Evolutionary conservation across 1,139 yeast genomes (phyloP).

Genomic region (Sugiyamaella novakii): DNA sequence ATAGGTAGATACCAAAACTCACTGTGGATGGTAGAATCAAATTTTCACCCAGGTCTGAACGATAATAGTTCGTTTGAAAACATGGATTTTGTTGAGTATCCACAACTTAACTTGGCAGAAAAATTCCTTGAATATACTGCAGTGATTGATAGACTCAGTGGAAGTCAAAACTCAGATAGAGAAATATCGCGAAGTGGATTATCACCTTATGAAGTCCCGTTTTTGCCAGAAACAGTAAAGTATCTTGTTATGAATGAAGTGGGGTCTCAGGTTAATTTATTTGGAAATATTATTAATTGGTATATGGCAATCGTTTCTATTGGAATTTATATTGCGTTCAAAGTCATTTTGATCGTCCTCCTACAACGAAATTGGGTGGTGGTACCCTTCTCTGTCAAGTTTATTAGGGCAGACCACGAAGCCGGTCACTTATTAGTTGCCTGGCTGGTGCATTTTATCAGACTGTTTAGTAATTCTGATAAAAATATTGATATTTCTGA

Average conservation of each 20-base stretch:
- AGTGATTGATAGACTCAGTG: constrained; percentile 27
- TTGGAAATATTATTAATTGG: constrained; percentile 65
- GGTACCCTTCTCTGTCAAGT: constrained; percentile 16
- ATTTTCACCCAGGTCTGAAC: constrained; percentile 52
- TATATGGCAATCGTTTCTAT: constrained; percentile 33
- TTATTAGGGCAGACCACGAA: constrained; percentile 32
- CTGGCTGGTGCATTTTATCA: constrained; percentile 31
- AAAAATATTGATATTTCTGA: constrained; percentile 24
- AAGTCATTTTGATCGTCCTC: constrained; percentile 29
- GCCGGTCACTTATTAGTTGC: constrained; percentile 33
- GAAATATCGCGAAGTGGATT: constrained; percentile 23
- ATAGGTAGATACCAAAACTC: constrained; percentile 62
- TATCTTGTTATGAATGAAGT: constrained; percentile 49
- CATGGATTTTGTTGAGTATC: constrained; percentile 40
- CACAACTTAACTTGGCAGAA: constrained; percentile 34
- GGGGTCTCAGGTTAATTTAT: constrained; percentile 49
- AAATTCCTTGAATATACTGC: constrained; percentile 39
- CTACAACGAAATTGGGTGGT: constrained; percentile 30
- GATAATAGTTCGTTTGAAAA: constrained; percentile 24
- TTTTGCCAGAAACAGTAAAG: constrained; percentile 54
- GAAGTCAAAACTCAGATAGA: constrained; percentile 28
- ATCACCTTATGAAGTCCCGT: constrained; percentile 40
- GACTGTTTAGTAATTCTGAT: constrained; percentile 19
- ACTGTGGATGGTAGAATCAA: constrained; percentile 65
- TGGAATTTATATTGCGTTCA: constrained; percentile 26